Evolutionary conservation across 2,329 filamentous ascomycete genomes (phyloP).

Genomic region (Scytalidium sp.): DNA sequence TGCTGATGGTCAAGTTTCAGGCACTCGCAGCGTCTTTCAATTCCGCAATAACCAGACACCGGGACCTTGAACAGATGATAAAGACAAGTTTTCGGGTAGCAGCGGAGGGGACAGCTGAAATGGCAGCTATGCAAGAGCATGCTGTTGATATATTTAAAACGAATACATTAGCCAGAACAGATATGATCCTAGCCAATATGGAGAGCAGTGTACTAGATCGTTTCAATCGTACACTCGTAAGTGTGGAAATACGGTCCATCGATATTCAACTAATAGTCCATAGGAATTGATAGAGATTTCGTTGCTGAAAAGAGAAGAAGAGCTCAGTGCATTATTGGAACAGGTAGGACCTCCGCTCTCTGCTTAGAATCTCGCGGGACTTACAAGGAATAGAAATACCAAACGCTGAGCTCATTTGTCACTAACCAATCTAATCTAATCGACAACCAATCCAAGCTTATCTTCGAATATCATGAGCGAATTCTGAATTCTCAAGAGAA

Average conservation of each 20-base stretch:
- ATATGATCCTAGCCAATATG: conserved; percentile 17
- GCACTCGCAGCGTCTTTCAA: conserved; percentile 14
- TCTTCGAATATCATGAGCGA: not conserved
- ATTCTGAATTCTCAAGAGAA: not conserved
- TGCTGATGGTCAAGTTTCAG: conserved; percentile 5
- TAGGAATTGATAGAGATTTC: conserved; percentile 15
- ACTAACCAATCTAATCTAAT: conserved; percentile 11
- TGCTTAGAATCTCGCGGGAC: not conserved
- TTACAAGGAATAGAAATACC: not conserved
- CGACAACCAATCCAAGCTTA: not conserved
- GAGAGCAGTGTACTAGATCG: conserved; percentile 13
- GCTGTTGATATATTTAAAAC: conserved; percentile 18
- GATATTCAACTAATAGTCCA: not conserved
- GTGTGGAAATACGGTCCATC: not conserved
- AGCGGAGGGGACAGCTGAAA: conserved; percentile 21
- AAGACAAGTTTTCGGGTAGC: conserved; percentile 12
- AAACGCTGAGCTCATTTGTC: not conserved
- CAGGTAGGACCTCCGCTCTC: conserved; percentile 13
- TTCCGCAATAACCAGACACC: conserved; percentile 8
- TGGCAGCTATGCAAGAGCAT: conserved; percentile 24
- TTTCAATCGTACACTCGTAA: conserved; percentile 17
- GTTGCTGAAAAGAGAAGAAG: conserved; percentile 14
- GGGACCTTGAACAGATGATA: conserved; percentile 11
- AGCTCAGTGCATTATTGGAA: conserved; percentile 20
- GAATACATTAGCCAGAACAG: conserved; percentile 15